Conservation (phyloP, 2,329 filamentous ascomycete species). For the Aureobasidium vineae region DNA sequence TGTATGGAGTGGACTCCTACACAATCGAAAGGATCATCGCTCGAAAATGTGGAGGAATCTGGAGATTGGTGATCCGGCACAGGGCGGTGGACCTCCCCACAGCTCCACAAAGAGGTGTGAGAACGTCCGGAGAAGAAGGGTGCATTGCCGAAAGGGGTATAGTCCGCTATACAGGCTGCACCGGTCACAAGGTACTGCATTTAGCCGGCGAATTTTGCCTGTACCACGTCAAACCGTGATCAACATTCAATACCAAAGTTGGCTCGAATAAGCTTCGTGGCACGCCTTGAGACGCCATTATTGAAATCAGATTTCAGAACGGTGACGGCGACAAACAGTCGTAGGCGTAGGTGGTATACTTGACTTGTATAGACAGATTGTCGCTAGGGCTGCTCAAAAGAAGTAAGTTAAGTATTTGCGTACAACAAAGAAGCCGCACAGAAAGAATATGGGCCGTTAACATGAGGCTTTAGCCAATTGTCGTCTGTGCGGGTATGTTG, state of each 20-base stretch:
- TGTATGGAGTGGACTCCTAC: neutral
- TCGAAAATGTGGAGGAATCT: slow-evolving; percentile 18
- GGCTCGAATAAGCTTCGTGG: slow-evolving; percentile 19
- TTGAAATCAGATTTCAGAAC: neutral
- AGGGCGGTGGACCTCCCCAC: neutral
- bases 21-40: slow-evolving; percentile 2
- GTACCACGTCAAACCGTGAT: neutral
- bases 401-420: neutral
- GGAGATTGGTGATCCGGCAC: slow-evolving; percentile 14
- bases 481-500: neutral
- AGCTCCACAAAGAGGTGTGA: neutral
- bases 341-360: slow-evolving; percentile 13
- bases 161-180: slow-evolving; percentile 1
- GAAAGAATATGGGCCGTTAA: neutral
- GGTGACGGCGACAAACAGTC: neutral
- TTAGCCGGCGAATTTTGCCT: slow-evolving; percentile 24
- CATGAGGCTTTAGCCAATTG: neutral
- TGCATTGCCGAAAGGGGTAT: slow-evolving; percentile 4
- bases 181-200: slow-evolving; percentile 1
- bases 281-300: neutral
- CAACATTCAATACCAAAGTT: slow-evolving; percentile 11
- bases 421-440: neutral
- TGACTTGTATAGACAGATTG: slow-evolving; percentile 11
- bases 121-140: slow-evolving; percentile 22
- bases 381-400: neutral